These are phyloP conservation scores for Leonotis leonurus DNA, from an alignment of 257 asterid species.

Conservation along the genomic window DNA sequence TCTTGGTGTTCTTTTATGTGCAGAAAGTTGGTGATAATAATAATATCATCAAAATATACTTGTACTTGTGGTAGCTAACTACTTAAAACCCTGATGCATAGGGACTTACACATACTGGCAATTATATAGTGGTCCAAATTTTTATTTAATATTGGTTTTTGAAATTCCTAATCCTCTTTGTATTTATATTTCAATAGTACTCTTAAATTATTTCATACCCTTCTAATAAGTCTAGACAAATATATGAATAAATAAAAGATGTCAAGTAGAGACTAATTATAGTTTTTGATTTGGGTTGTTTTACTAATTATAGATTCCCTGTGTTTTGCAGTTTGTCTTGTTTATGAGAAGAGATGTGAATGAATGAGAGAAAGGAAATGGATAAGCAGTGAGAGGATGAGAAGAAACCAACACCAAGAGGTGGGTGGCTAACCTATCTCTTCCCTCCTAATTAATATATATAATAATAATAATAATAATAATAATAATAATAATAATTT, in stretches of 20 bases:
- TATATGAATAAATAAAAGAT: slow-evolving; percentile 25
- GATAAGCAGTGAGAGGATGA: slow-evolving; percentile 81
- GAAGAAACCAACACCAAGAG: slow-evolving; percentile 37
- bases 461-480: not conserved
- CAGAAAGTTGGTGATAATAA: slow-evolving; percentile 3
- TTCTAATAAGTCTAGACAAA: no score
- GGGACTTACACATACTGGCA: not conserved
- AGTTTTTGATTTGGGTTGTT: not conserved
- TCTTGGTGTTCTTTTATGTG: not conserved
- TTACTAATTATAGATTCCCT: slow-evolving; percentile 28
- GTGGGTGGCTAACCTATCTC: slow-evolving; percentile 55
- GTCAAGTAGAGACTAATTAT: slow-evolving; percentile 9
- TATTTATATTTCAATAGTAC: no score
- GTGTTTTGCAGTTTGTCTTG: slow-evolving; percentile 23
- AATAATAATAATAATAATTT: not conserved
- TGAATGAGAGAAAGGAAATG: slow-evolving; percentile 24
- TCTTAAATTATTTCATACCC: no score
- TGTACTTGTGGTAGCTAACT: slow-evolving; percentile 12
- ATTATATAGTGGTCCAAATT: slow-evolving; percentile 8
- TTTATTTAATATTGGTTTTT: not conserved
- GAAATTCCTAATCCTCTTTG: not conserved
- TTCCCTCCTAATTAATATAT: slow-evolving; percentile 12
- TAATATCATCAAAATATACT: not conserved
- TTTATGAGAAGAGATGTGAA: slow-evolving; percentile 30
- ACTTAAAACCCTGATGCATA: not conserved